These are phyloP conservation scores for Penicillium odoratum DNA, from an alignment of 495 filamentous ascomycete species.

Conservation along the genomic window DNA sequence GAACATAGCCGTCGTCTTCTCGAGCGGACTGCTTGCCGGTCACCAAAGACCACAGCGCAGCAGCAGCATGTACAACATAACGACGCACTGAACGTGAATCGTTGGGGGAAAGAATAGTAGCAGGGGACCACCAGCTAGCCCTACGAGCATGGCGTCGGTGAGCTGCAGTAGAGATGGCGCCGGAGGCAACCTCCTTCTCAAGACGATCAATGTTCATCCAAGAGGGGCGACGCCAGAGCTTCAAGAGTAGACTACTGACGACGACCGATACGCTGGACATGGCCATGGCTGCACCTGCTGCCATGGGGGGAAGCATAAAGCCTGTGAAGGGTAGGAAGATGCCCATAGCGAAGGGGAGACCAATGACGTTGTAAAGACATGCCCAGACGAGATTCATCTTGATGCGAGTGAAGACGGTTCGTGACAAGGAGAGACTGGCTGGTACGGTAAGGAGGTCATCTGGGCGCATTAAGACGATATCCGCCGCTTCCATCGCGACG, in stretches of 20 bases:
- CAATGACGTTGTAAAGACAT: conserved; percentile 88
- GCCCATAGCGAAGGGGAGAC: conserved; percentile 96
- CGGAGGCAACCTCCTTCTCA: conserved; percentile 47
- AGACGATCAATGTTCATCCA: conserved; percentile 84
- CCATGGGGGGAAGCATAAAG: conserved; percentile 87
- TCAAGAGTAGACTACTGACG: conserved; percentile 75
- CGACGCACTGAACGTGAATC: conserved; percentile 20
- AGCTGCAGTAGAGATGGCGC: conserved; percentile 11
- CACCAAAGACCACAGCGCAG: conserved; percentile 28
- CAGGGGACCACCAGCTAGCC: conserved; percentile 36
- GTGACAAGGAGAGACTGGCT: conserved; percentile 76
- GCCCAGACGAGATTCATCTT: conserved; percentile 92
- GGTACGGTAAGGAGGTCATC: conserved; percentile 91
- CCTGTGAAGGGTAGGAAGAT: conserved; percentile 86
- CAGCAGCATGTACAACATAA: conserved; percentile 17
- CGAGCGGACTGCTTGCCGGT: conserved; percentile 28
- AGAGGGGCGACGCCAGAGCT: conserved; percentile 78
- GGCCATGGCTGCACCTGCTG: conserved; percentile 94
- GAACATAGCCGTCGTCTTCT: conserved; percentile 46
- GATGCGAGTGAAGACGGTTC: conserved; percentile 87
- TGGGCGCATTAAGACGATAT: conserved; percentile 92
- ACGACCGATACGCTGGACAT: conserved; percentile 88
- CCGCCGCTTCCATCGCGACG: conserved; percentile 96
- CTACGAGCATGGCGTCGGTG: conserved; percentile 13
- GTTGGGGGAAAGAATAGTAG: conserved; percentile 25